Base-by-base conservation (phyloP, 257 asterid species). In the Nicotiana tomentosiformis region DNA sequence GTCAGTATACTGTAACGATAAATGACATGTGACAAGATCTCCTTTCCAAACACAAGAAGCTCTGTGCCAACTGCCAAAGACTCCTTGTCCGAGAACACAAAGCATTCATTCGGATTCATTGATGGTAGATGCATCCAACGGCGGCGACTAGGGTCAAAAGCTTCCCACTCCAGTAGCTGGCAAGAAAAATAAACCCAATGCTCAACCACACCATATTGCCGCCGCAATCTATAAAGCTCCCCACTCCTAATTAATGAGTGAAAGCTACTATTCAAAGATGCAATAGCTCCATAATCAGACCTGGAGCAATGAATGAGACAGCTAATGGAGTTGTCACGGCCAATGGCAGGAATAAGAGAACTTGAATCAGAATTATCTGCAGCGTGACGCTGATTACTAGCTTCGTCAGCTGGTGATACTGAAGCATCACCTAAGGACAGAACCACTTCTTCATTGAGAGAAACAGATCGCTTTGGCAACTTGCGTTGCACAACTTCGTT, bases 181-280 rank as follows among this genome's bases (percentile, higher is more conserved):
- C 99, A 92, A 0, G 99, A 94, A 82, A 96, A 93, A 76, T 94
- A 96, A 84, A 96, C 97, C 99, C 99, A 96, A 86, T 94, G 98
- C 89, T 96, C 99, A 23, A 96, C 85, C 33, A 93, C 87, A 5
- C 93, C 92, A 11, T 79, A 61, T 60, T 81, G 83, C 77, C 97
- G 89, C 89, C 99, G 90, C 82, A 93, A 57, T 72, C 84, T 87
- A 66, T 94, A 96, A 18, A 96, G 90, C 84, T 92, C 95, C 7
- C 99, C 99, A 23, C 86, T 88, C 81, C 93, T 82, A 77, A 96
- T 82, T 78, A 96, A 91, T 4, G 95, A 87, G 35, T 93, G 97
- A 76, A 96, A 96, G 81, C 91, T 91, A 72, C 88, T 68, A 84
- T 91, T 94, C 77, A 96, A 76, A 16, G 91, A 90, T n/a, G 99